Evolutionary conservation across 257 asterid genomes (phyloP).

Genomic region (Solanum ossicruentum): DNA sequence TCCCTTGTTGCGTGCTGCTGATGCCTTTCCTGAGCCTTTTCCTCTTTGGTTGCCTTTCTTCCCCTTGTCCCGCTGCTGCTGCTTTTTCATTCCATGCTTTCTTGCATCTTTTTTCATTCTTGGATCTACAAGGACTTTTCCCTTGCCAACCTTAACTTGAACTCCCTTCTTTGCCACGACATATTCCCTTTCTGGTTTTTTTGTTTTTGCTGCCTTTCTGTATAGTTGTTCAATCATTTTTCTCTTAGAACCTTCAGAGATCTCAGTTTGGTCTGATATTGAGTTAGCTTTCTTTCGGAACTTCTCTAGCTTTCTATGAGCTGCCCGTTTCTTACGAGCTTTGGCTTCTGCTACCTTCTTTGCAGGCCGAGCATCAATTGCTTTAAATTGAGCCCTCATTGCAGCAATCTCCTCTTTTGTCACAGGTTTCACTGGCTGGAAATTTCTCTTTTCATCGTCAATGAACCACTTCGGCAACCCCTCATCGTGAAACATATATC

Average conservation of each 20-base stretch:
- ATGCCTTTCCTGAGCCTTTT: conserved; percentile 22
- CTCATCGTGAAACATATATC: conserved; percentile 63
- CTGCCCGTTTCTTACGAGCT: conserved; percentile 75
- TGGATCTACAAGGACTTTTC: conserved; percentile 79
- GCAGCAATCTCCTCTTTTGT: conserved; percentile 78
- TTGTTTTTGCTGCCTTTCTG: conserved; percentile 45
- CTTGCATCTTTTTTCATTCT: conserved; percentile 84
- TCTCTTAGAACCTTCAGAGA: conserved; percentile 64
- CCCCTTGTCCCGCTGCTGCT: conserved; percentile 39
- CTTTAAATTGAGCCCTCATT: conserved; percentile 73
- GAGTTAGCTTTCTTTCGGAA: conserved; percentile 78
- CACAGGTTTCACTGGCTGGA: conserved; percentile 63
- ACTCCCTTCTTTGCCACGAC: conserved; percentile 97
- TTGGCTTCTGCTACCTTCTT: conserved; percentile 94
- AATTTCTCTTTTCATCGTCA: conserved; percentile 69
- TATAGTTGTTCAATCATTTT: conserved; percentile 78
- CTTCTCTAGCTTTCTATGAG: conserved; percentile 56
- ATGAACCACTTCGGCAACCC: conserved; percentile 84
- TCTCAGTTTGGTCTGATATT: conserved; percentile 71
- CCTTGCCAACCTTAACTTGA: conserved; percentile 68
- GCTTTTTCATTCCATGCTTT: conserved; percentile 36
- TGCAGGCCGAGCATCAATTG: conserved; percentile 85
- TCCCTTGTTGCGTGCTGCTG: conserved; percentile 12
- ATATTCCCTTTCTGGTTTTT: conserved; percentile 58
- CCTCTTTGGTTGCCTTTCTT: conserved; percentile 55